Evolutionary conservation across 257 asterid genomes (phyloP), one percentile per base, ranked within the genome.

Genomic region (Salvia miltiorrhiza): DNA sequence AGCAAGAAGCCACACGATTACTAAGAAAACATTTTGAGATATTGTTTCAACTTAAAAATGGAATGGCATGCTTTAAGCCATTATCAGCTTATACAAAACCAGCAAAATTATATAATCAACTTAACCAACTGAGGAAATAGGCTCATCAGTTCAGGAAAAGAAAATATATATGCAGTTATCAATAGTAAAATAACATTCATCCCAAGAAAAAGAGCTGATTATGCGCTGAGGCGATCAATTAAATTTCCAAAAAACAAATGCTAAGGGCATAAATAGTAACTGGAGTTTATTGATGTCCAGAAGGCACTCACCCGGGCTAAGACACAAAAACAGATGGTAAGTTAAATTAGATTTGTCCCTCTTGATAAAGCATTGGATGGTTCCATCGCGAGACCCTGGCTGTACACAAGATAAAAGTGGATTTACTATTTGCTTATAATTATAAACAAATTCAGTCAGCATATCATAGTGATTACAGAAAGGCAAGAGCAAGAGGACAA

Each of bases 311-410:
- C 98, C 92, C 5, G 95, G 98, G 73, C 94, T 89, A 70, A 89
- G 96, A 77, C 98, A 92, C 82, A 92, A 76, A 81, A 80, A 92
- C 30, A 92, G 96, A 81, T 86, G 98, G 82, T 92, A 92, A 0
- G 96, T 92, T 59, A 89, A 75, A 71, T 86, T 92, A 69, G 96
- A 87, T 58, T 86, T 89, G 73, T 92, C 96, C 84, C 98, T 77
- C 85, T 87, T 92, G 78, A 92, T 92, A 81, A 92, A 92, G 87
- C 98, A 92, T 60, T 92, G 98, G 23, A 92, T 83, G 54, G 94
- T 80, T 81, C 96, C 98, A 72, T 92, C 96, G 13, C 96, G 96
- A 77, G 85, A 71, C 70, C 98, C 98, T 2, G 98, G 97, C 97
- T 91, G 93, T 55, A 78, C 16, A 74, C 17, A 60, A 23, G 17